Base-by-base conservation (phyloP, 257 asterid species). In the Solanum etuberosum region DNA sequence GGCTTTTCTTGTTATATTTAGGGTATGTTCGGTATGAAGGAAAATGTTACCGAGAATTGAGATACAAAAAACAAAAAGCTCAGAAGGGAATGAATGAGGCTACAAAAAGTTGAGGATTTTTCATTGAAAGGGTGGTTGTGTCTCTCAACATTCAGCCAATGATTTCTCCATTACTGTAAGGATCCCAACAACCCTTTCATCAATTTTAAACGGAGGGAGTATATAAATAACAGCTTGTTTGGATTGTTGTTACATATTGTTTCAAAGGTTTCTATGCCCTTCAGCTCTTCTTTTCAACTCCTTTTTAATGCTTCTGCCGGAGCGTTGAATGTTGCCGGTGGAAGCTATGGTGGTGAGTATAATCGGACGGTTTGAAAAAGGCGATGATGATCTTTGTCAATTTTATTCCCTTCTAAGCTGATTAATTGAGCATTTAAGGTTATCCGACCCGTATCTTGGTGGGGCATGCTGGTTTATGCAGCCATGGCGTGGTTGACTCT, bases 81-180 rank as follows among this genome's bases (percentile, higher is more conserved):
- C 37, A 31, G 51, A 57, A 70, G 68, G 63, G 31, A 77, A 21
- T 10, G 38, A 43, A 86, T 59, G 82, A 86, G 86, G 82, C 23
- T 18, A n/a, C 9, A 25, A 32, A 38, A 82, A 59, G 81, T 25
- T 70, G 9, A 31, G 32, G 87, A 89, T 90, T 38, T 77, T 88
- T 87, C 78, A 21, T 83, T 67, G 85, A 9, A 87, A 88, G 93
- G 94, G 93, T 87, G 91, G 93, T 93, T 91, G 93, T 92, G 92
- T 89, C 91, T 92, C 88, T 91, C 91, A 88, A 86, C 42, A 20
- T 37, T 29, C 46, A 34, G 91, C 91, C 93, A 5, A 70, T 85
- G 88, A 82, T 84, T 88, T 85, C 70, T 18, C 23, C 14, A 13
- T 51, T 32, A 35, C 11, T 18, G 78, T 40, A 11, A 73, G 29